Percentiles rank a stretch among this genome's conserved stretches.
Evolutionary conservation across 1,284 basidiomycete genomes (phyloP).

Genomic region (Ceratorhiza oryzae-sativae): DNA sequence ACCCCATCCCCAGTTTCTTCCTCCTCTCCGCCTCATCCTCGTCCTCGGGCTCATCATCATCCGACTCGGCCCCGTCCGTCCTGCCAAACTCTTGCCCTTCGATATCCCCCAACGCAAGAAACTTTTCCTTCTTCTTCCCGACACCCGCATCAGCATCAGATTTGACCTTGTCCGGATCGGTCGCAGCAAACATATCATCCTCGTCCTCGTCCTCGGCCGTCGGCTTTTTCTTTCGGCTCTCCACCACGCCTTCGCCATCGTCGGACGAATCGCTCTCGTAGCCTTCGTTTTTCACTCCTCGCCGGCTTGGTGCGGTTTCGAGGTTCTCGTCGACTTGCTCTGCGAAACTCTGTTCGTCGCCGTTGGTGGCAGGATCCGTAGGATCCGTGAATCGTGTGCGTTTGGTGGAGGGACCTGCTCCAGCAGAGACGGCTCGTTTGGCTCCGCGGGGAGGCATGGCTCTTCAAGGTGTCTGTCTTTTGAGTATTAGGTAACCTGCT

Average conservation of each 20-base stretch:
- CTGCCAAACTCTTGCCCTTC: slow-evolving; percentile 90
- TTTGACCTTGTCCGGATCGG: slow-evolving; percentile 62
- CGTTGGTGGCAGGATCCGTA: slow-evolving; percentile 38
- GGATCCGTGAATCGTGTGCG: slow-evolving; percentile 41
- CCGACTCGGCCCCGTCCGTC: slow-evolving; percentile 54
- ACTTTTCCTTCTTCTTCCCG: slow-evolving; percentile 73
- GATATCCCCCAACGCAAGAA: slow-evolving; percentile 88
- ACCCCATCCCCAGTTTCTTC: slow-evolving; percentile 90
- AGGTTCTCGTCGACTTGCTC: slow-evolving; percentile 72
- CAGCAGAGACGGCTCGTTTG: slow-evolving; percentile 32
- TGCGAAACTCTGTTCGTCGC: slow-evolving; percentile 57
- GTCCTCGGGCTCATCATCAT: slow-evolving; percentile 70
- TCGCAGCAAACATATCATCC: slow-evolving; percentile 84
- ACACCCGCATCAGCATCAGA: slow-evolving; percentile 50
- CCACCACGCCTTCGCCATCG: slow-evolving; percentile 88
- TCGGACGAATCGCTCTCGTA: slow-evolving; percentile 95
- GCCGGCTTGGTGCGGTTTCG: slow-evolving; percentile 62
- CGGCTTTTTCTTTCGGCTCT: slow-evolving; percentile 64
- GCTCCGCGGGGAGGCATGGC: slow-evolving; percentile 17
- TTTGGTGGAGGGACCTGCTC: slow-evolving; percentile 41
- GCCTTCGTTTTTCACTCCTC: slow-evolving; percentile 83
- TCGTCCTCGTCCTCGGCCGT: slow-evolving; percentile 64
- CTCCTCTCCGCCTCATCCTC: slow-evolving; percentile 78
- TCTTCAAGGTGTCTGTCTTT: background rate
- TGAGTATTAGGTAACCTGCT: background rate